phyloP scores from a whole-genome alignment of 2,329 filamentous ascomycete species.

The Teratosphaeria viscida region DNA sequence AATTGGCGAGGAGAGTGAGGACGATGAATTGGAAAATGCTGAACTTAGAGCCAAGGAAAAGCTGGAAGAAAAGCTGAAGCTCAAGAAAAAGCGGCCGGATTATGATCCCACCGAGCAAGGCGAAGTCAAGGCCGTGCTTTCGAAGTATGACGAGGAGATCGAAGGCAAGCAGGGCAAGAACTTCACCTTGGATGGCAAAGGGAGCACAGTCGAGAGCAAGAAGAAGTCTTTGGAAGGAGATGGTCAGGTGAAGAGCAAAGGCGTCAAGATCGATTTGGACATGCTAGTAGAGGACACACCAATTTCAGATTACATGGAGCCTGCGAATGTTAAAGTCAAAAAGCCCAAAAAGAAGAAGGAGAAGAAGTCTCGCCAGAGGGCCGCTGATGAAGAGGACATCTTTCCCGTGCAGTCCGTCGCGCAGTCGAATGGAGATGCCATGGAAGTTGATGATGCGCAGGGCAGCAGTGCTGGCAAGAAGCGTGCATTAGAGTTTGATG shows the following conservation, averaged over 20 bases:
- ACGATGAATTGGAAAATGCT: constrained; percentile 78
- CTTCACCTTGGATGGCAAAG: constrained; percentile 76
- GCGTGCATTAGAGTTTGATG: constrained; percentile 53
- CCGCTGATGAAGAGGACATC: constrained; percentile 48
- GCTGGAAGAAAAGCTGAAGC: constrained; percentile 62
- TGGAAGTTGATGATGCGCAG: constrained; percentile 60
- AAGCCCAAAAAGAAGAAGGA: constrained; percentile 80
- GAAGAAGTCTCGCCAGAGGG: constrained; percentile 59
- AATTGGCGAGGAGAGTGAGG: constrained; percentile 68
- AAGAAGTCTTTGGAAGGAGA: constrained; percentile 30
- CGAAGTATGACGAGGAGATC: constrained; percentile 94
- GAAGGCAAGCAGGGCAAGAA: constrained; percentile 76
- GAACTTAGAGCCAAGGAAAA: constrained; percentile 62
- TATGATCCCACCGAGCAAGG: constrained; percentile 76
- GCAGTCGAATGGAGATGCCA: constrained; percentile 40
- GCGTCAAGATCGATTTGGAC: constrained; percentile 67
- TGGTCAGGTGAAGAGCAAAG: constrained; percentile 50
- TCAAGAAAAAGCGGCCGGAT: constrained; percentile 80
- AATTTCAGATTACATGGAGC: constrained; percentile 78
- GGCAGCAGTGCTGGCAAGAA: constrained; percentile 43
- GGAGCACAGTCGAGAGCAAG: constrained; percentile 56
- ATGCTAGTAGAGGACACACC: constrained; percentile 49
- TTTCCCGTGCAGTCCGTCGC: background rate
- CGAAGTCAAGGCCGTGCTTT: constrained; percentile 58
- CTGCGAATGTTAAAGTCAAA: constrained; percentile 80